phyloP scores from a whole-genome alignment of 208 protist genomes.

The Herpetomonas samuelpessoai region DNA sequence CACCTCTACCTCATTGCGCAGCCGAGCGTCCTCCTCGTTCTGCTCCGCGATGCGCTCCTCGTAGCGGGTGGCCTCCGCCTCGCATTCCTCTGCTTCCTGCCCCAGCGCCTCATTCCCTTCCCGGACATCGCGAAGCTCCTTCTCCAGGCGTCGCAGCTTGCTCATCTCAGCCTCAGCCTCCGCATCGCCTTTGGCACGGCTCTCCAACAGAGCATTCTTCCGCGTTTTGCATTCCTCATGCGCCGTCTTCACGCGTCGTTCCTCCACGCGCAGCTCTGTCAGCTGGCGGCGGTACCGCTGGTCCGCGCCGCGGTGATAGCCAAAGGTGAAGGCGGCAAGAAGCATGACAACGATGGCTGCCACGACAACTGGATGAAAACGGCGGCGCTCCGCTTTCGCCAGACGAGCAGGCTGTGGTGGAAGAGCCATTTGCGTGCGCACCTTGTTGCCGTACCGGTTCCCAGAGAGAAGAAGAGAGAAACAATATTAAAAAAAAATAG shows the following conservation, averaged over 20 bases:
- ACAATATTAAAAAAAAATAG: too few species aligned
- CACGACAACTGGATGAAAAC: conserved; percentile 33
- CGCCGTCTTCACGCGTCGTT: not conserved
- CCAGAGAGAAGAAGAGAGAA: not conserved
- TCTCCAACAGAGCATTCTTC: not conserved
- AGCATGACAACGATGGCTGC: conserved; percentile 18
- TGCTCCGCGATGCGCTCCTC: conserved; percentile 1
- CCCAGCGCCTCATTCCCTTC: conserved; percentile 12
- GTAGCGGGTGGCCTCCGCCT: not conserved
- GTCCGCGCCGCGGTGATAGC: conserved; percentile 38
- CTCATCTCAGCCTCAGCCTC: not conserved
- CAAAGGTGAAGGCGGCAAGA: conserved; percentile 26
- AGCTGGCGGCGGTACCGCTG: conserved; percentile 7
- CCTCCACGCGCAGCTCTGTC: not conserved
- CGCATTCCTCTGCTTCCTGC: conserved; percentile 17
- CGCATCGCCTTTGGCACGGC: not conserved
- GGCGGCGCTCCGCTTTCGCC: conserved; percentile 5
- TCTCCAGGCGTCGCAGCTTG: conserved; percentile 7
- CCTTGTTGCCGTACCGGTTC: not conserved
- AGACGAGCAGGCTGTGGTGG: not conserved
- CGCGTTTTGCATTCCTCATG: conserved; percentile 12
- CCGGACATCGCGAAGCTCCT: conserved; percentile 5
- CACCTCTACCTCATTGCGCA: conserved; percentile 12
- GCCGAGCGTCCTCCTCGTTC: not conserved
- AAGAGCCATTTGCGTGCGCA: not conserved